A percentile compares a stretch with the other conserved stretches of the same genome.
These are phyloP conservation scores for Clonostachys sp. DNA, from an alignment of 2,329 filamentous ascomycete species.

Conservation along the genomic window DNA sequence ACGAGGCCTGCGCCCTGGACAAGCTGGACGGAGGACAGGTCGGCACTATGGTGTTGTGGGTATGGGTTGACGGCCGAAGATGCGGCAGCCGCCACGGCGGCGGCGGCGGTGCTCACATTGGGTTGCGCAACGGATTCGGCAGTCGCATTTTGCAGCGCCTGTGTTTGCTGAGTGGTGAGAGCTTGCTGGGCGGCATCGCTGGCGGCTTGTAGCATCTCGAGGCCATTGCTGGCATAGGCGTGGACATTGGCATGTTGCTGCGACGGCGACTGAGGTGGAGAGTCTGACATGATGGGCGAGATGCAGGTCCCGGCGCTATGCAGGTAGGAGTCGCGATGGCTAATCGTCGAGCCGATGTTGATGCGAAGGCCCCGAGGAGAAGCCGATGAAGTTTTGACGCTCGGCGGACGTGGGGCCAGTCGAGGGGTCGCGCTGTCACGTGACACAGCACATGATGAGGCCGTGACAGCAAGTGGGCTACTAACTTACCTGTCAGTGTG, in stretches of 20 bases:
- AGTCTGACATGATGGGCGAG: background rate
- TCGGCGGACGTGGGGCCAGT: too few relatives aligned
- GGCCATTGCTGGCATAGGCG: slow-evolving; percentile 38
- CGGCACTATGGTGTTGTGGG: slow-evolving; percentile 1
- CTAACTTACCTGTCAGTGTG: too few relatives aligned
- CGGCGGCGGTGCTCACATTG: slow-evolving; percentile 2
- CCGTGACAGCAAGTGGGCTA: too few relatives aligned
- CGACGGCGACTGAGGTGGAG: background rate
- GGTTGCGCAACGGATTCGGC: slow-evolving; percentile 21
- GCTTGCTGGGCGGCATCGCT: slow-evolving; percentile 33
- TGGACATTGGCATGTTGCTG: slow-evolving; percentile 23
- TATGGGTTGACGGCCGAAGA: background rate
- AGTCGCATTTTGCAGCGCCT: slow-evolving; percentile 31
- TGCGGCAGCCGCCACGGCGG: slow-evolving; percentile 5
- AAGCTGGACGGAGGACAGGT: slow-evolving; percentile 1
- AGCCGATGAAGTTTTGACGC: too few relatives aligned
- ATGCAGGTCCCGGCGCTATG: background rate
- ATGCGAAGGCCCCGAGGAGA: background rate
- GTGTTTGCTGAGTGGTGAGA: slow-evolving; percentile 23
- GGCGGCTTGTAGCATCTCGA: slow-evolving; percentile 39
- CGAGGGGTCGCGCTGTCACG: too few relatives aligned
- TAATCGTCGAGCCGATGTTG: background rate
- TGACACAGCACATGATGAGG: too few relatives aligned
- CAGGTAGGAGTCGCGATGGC: background rate
- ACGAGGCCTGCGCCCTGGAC: slow-evolving; percentile 1